Conservation (phyloP, 2,329 filamentous ascomycete species). For the Hysterium pulicare region DNA sequence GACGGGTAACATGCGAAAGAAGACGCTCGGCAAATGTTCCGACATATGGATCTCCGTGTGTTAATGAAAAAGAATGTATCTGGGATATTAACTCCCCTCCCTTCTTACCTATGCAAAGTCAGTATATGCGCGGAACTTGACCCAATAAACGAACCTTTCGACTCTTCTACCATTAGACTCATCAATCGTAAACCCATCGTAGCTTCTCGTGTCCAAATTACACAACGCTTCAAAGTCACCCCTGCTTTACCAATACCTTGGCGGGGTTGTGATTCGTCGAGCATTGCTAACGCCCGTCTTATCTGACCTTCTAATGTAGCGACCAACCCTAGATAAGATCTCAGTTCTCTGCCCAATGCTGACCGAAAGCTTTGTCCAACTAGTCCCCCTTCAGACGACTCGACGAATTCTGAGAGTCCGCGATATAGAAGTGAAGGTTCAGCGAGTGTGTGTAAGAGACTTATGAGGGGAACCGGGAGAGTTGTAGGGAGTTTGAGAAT, state of each 20-base stretch:
- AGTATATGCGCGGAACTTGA: slow-evolving; percentile 1
- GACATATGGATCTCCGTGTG: slow-evolving; percentile 93
- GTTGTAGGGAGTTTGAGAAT: slow-evolving; percentile 73
- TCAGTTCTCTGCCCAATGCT: slow-evolving; percentile 78
- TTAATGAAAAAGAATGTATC: slow-evolving; percentile 89
- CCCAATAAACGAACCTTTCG: slow-evolving; percentile 56
- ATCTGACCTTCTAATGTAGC: slow-evolving; percentile 93
- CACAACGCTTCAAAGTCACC: slow-evolving; percentile 90
- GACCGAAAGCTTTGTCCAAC: slow-evolving; percentile 88
- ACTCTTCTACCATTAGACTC: slow-evolving; percentile 91
- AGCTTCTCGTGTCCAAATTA: slow-evolving; percentile 95
- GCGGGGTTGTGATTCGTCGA: slow-evolving; percentile 66
- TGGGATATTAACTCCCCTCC: slow-evolving; percentile 91
- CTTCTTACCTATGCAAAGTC: slow-evolving; percentile 53
- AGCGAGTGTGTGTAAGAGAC: slow-evolving; percentile 81
- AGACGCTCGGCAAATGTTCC: slow-evolving; percentile 88
- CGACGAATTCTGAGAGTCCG: slow-evolving; percentile 74
- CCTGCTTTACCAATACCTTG: slow-evolving; percentile 77
- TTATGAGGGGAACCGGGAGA: slow-evolving; percentile 79
- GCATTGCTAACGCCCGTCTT: slow-evolving; percentile 69
- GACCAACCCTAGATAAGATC: slow-evolving; percentile 85
- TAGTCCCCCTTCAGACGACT: slow-evolving; percentile 76
- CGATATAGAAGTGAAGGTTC: slow-evolving; percentile 93
- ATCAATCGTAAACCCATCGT: slow-evolving; percentile 93
- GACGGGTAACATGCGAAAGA: slow-evolving; percentile 79